Percentiles rank a stretch among this genome's conserved stretches.
Conservation (phyloP, 2,329 filamentous ascomycete genomes). For the Fusarium solani-melongenae region DNA sequence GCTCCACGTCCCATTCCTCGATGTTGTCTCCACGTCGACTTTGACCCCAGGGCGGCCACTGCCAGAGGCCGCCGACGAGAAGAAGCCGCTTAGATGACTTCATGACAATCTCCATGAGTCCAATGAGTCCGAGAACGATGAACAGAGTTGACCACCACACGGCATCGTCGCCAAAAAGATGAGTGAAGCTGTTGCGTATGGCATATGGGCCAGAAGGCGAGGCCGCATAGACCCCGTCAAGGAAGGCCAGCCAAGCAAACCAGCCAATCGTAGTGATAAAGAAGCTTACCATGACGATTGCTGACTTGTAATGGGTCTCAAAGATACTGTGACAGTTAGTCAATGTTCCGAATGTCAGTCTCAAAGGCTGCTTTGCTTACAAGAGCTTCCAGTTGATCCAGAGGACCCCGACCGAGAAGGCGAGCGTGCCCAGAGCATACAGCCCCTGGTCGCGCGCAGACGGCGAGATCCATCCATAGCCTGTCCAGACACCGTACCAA, state of each 20-base stretch:
- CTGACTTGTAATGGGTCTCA: conserved; percentile 81
- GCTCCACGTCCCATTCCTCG: conserved; percentile 64
- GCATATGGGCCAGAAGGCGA: conserved; percentile 67
- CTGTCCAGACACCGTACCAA: conserved; percentile 72
- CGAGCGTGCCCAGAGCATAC: conserved; percentile 79
- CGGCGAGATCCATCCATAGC: conserved; percentile 59
- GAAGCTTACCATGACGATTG: conserved; percentile 69
- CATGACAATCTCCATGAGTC: conserved; percentile 73
- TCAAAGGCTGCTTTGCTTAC: conserved; percentile 60
- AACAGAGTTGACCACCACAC: conserved; percentile 81
- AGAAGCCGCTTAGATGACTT: conserved; percentile 60
- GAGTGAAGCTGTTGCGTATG: conserved; percentile 74
- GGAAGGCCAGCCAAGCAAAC: conserved; percentile 79
- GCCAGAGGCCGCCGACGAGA: conserved; percentile 59
- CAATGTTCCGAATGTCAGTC: neutral
- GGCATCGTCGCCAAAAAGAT: conserved; percentile 73
- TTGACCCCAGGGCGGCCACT: conserved; percentile 56
- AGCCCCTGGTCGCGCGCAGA: conserved; percentile 73
- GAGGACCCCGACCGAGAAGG: conserved; percentile 76
- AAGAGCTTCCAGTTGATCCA: conserved; percentile 83
- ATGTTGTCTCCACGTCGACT: conserved; percentile 49
- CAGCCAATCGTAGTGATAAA: conserved; percentile 73
- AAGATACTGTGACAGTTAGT: conserved; percentile 63
- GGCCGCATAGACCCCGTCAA: conserved; percentile 70
- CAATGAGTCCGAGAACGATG: conserved; percentile 68